Conservation (phyloP, 139 green algal species). For the Penium margaritaceum region DNA sequence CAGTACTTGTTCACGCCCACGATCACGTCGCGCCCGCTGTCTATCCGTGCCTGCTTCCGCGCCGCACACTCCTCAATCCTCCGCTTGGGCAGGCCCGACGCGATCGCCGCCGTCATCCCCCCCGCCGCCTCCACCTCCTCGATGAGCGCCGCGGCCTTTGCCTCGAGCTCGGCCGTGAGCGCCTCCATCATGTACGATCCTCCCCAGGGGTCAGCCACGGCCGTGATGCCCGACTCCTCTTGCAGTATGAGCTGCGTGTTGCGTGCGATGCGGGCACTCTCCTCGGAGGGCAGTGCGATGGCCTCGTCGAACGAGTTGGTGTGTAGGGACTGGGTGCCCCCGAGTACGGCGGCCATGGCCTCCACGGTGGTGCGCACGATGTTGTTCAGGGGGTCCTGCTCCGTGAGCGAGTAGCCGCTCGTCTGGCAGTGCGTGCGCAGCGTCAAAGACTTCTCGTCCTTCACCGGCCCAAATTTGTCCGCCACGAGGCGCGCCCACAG, state of each 20-base stretch:
- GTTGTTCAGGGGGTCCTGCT: slow-evolving; percentile 47
- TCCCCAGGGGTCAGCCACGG: slow-evolving; percentile 59
- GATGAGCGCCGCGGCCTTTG: slow-evolving; percentile 47
- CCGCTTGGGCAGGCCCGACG: slow-evolving; percentile 51
- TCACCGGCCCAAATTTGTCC: too few relatives aligned
- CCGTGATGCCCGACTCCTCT: slow-evolving; percentile 59
- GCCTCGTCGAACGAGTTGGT: slow-evolving; percentile 69
- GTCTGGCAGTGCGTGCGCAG: slow-evolving; percentile 65
- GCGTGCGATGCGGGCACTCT: slow-evolving; percentile 54
- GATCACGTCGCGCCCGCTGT: slow-evolving; percentile 58
- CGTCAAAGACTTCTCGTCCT: slow-evolving; percentile 51
- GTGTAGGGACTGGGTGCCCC: slow-evolving; percentile 66
- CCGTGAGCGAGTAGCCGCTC: slow-evolving; percentile 37
- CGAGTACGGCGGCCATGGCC: slow-evolving; percentile 59
- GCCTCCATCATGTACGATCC: slow-evolving; percentile 64
- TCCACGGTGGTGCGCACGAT: slow-evolving; percentile 43
- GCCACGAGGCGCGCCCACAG: too few relatives aligned
- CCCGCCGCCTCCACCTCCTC: slow-evolving; percentile 58
- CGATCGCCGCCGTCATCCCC: slow-evolving; percentile 63
- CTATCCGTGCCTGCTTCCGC: slow-evolving; percentile 54
- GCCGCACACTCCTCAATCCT: slow-evolving; percentile 46
- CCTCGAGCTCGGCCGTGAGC: slow-evolving; percentile 56
- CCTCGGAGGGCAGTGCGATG: slow-evolving; percentile 62
- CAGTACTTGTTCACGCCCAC: slow-evolving; percentile 68
- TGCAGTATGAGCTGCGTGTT: slow-evolving; percentile 68